Evolutionary conservation across 257 asterid species (phyloP), one percentile per base, ranked within the genome.

Genomic region (Nicotiana undulata): DNA sequence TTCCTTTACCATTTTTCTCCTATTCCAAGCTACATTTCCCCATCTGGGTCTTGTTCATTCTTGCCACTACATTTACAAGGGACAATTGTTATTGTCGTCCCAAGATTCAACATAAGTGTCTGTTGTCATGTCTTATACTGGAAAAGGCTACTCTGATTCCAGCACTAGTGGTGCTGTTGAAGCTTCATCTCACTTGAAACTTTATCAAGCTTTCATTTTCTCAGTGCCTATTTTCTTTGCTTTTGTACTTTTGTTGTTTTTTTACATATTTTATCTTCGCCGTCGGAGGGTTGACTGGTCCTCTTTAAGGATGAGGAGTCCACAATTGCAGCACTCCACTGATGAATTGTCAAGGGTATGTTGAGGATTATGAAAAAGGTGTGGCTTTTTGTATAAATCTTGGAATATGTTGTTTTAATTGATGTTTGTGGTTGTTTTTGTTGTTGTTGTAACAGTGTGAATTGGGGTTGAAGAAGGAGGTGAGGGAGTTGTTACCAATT

Each of bases 401-500:
- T 37, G 15, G 51, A 6, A 20, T 40, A n/a, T 46, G 6, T 66
- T 80, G 28, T 8, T 63, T 63, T 63, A 63, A 31, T 15, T 82
- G 15, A 15, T 75, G n/a, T n/a, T n/a, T n/a, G n/a, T n/a, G n/a
- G n/a, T n/a, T n/a, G n/a, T 6, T 67, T 82, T 51, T 8, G 26
- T 65, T 44, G 46, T 75, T 82, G 79, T 15, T 81, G 58, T 84
- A 8, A 26, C 80, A 91, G 97, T 89, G 91, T 87, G 96, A 90
- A 80, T 55, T 89, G 88, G 97, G 97, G 53, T 31, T 93, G 85
- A 90, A 88, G 88, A 91, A 91, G 89, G 97, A 91, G 88, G 83
- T 93, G 81, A 85, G 97, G 77, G 95, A 91, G 92, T 89, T 93
- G 97, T 87, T 93, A 26, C 97, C 97, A 59, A 83, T 93, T 80